Conservation (phyloP, 2,329 filamentous ascomycete species). For the Metarhizium brunneum region DNA sequence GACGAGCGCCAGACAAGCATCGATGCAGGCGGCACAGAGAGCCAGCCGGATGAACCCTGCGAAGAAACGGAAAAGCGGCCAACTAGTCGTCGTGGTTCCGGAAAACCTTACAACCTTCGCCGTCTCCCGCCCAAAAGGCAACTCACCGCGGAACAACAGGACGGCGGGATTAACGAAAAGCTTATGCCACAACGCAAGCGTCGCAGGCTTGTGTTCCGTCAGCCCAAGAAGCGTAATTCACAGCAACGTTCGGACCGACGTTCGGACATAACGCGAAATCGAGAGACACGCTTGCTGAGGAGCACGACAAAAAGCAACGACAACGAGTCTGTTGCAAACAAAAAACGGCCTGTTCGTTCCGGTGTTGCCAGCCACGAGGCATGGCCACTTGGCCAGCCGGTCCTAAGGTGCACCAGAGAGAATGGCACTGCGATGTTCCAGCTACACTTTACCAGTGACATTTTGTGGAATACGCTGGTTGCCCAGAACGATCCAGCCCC, state of each 20-base stretch:
- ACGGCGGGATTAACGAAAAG: background rate
- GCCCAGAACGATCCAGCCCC: background rate
- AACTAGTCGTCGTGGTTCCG: background rate
- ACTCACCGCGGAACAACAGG: background rate
- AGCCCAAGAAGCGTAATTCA: background rate
- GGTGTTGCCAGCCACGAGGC: background rate
- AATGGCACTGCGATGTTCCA: constrained; percentile 1
- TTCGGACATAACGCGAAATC: background rate
- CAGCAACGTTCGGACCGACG: background rate
- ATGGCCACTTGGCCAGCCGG: background rate
- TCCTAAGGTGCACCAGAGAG: constrained; percentile 1
- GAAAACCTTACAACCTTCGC: background rate
- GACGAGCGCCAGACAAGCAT: background rate
- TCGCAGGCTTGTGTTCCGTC: background rate
- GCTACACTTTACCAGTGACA: background rate
- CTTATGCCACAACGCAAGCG: background rate
- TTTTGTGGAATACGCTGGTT: background rate
- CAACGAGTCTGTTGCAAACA: background rate
- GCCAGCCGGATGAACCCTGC: background rate
- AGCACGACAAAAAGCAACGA: background rate
- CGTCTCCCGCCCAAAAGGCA: background rate
- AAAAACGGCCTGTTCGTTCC: background rate
- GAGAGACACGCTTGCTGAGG: background rate
- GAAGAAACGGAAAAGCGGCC: background rate
- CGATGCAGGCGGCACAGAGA: background rate